Base-by-base conservation (phyloP, 768 basidiomycete genomes). In the Pulveroboletus sp. region DNA sequence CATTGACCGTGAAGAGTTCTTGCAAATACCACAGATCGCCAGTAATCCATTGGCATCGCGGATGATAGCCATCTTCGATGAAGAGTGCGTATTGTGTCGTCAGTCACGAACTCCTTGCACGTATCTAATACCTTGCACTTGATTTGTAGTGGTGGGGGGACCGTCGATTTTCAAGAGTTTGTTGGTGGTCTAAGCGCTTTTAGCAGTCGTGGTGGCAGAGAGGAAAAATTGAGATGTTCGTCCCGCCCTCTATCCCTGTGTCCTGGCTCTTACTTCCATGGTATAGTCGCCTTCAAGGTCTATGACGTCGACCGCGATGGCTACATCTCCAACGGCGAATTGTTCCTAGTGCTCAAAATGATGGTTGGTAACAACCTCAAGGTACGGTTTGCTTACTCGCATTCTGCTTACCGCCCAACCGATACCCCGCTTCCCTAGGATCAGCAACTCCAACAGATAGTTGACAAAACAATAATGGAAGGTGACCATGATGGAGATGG, bases 401-500 rank as follows among this genome's bases (percentile, higher is more conserved):
- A 7, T 39, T 37, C 18, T 26, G 13, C 27, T n/a, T 8, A 27
- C 18, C 31, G 2, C 6, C 27, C 18, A 10, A 44, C 21, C 15
- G 10, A 43, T 10, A 1, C 11, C 13, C 5, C 5, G 27, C 7
- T 13, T 45, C 35, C 51, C 33, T 65, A 95, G 92, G 96, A 99
- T 67, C 90, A 95, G 66, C 96, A 98, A 74, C 73, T 99, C 52
- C 96, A 99, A 69, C 96, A 98, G 68, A 99, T 99, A 52, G 96
- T 99, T 15, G 96, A 99, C 71, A 99, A 99, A 76, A 98, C 96
- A 8, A 99, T 99, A 67, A 93, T 99, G 93, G 96, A 99, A 71
- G 96, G 94, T 10, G 96, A 99, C 66, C 88, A 91, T 67, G 94
- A 99, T 64, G 93, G 90, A 2, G 96, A 99, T 65, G 96, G 96